Percentiles rank a stretch among this genome's conserved stretches.
Conservation (phyloP, 2,329 filamentous ascomycete species). For the Keithomyces neogunnii region DNA sequence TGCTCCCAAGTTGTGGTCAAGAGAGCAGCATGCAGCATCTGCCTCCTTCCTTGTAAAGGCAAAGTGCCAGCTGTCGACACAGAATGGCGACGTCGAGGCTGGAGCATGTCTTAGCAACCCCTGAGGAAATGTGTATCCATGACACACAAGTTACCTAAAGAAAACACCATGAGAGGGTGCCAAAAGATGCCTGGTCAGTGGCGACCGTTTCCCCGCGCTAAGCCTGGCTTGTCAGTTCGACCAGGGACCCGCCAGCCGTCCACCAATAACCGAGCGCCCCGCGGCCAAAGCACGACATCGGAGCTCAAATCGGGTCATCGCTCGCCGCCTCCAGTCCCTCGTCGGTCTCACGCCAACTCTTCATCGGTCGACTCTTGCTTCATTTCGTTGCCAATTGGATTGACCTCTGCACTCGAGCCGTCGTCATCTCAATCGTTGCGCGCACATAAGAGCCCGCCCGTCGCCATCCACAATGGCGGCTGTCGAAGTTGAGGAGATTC, state of each 20-base stretch:
- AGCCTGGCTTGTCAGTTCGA: not conserved
- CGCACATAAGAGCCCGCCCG: not conserved
- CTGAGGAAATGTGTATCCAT: no score
- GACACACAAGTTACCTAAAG: no score
- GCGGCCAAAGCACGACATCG: slow-evolving; percentile 14
- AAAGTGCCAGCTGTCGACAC: no score
- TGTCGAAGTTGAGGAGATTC: slow-evolving; percentile 3
- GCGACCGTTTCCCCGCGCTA: not conserved
- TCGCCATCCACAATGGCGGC: slow-evolving; percentile 2
- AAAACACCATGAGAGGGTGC: no score
- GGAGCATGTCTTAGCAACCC: no score
- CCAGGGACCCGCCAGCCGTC: not conserved
- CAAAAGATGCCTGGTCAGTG: no score
- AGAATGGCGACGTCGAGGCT: no score
- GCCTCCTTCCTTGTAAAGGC: no score
- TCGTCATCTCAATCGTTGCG: not conserved
- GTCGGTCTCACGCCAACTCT: not conserved
- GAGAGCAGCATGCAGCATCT: no score
- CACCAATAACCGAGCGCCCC: not conserved
- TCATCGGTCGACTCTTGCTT: not conserved
- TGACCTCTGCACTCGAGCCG: not conserved
- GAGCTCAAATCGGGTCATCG: slow-evolving; percentile 10
- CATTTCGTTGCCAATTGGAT: not conserved
- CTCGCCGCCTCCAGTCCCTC: not conserved
- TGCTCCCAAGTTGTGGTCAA: no score